Base-by-base conservation (phyloP, 331 rosid species). In the Malus hybrid region DNA sequence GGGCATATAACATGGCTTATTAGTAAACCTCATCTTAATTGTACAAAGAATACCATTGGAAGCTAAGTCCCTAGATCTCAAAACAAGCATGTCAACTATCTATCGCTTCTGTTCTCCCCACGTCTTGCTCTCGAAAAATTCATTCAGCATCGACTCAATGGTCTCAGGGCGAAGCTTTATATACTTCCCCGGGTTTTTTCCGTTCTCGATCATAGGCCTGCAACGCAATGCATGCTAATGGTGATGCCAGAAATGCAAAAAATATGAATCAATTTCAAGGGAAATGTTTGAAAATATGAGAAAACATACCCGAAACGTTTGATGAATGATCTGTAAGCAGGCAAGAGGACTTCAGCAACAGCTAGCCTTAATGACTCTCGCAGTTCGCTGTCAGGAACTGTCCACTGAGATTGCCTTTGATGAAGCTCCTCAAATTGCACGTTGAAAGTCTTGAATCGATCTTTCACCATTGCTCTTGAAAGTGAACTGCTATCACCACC, bases 391-490 rank as follows among this genome's bases (percentile, higher is more conserved):
- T 95, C 99, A 3, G 97, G 99, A 82, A 95, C 87, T 29, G 99
- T 95, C 98, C 98, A 92, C 76, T 92, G 99, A 48, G 97, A 90
- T 78, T 92, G 99, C 80, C 99, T 88, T 79, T 87, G 89, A 88
- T 95, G 97, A 73, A 90, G 79, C 80, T 92, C 99, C 70, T 92
- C 98, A 82, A 95, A 88, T 74, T 95, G 99, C 67, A 57, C 12
- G 62, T 95, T 92, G 79, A 95, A 95, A 36, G 91, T 88, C 88
- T 92, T 95, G 82, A 90, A 92, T 77, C 93, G 87, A 50, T 92
- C 99, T 78, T 90, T 95, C 57, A 95, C 82, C 75, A 27, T 16
- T 60, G 92, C 83, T 88, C 96, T 95, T 76, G 98, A 89, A 24
- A 92, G 83, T 80, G 90, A 90, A 67, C 93, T 70, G 39, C 36